Evolutionary conservation across 2,329 filamentous ascomycete species (phyloP).

Genomic region (Pseudocercospora eumusae): DNA sequence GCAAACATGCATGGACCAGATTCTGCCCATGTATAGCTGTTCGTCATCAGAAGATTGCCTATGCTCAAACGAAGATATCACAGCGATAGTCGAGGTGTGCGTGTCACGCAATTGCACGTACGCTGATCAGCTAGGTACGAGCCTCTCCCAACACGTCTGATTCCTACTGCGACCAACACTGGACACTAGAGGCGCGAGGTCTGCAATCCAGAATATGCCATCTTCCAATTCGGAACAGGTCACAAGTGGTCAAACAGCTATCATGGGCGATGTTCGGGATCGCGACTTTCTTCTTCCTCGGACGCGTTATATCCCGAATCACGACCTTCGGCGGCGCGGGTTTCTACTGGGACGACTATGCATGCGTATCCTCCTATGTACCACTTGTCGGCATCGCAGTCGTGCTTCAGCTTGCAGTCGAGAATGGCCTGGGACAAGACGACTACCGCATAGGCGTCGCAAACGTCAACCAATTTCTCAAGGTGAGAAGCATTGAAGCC

Average conservation of each 20-base stretch:
- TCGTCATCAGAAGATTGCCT: constrained; percentile 8
- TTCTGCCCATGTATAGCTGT: constrained; percentile 13
- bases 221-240: not conserved
- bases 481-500: constrained; percentile 1
- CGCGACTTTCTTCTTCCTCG: constrained; percentile 13
- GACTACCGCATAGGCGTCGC: constrained; percentile 11
- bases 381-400: constrained; percentile 14
- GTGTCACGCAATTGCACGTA: constrained; percentile 14
- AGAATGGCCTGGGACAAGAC: constrained; percentile 17
- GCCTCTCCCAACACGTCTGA: not conserved
- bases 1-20: constrained; percentile 15
- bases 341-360: constrained; percentile 14
- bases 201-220: constrained; percentile 7
- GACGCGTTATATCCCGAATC: not conserved
- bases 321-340: not conserved
- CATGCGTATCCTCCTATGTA: constrained; percentile 9
- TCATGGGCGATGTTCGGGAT: constrained; percentile 13
- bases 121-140: constrained; percentile 15
- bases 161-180: not conserved
- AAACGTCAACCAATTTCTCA: constrained; percentile 12
- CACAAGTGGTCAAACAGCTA: constrained; percentile 9
- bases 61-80: not conserved
- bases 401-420: constrained; percentile 6
- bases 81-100: constrained; percentile 11
- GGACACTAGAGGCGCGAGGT: constrained; percentile 2